Evolutionary conservation across 2,329 filamentous ascomycete species (phyloP).

Genomic region (Scleromitrula shiraiana): DNA sequence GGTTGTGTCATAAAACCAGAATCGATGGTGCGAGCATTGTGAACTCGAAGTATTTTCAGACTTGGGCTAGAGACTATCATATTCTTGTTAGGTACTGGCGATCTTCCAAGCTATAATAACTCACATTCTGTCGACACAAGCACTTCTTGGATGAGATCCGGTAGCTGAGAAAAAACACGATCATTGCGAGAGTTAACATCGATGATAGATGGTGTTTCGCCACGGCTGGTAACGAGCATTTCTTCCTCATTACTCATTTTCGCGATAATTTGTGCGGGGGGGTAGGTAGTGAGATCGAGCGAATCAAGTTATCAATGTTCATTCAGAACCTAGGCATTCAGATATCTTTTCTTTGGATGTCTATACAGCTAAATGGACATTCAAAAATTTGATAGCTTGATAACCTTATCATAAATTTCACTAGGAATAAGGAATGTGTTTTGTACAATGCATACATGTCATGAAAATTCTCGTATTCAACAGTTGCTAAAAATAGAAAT

Average conservation of each 20-base stretch:
- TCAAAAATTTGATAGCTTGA: too few species aligned
- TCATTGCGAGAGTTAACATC: slow-evolving; percentile 22
- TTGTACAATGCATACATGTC: too few species aligned
- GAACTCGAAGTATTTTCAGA: slow-evolving; percentile 19
- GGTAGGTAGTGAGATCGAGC: too few species aligned
- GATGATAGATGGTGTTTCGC: slow-evolving; percentile 22
- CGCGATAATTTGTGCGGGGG: too few species aligned
- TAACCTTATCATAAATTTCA: too few species aligned
- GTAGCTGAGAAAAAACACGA: slow-evolving; percentile 20
- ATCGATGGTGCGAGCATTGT: slow-evolving; percentile 12
- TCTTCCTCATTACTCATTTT: slow-evolving; percentile 10
- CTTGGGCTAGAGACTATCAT: slow-evolving; percentile 21
- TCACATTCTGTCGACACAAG: slow-evolving; percentile 24
- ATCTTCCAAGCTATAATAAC: not conserved
- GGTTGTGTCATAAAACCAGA: slow-evolving; percentile 17
- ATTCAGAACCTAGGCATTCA: too few species aligned
- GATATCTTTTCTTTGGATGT: too few species aligned
- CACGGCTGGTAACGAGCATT: slow-evolving; percentile 21
- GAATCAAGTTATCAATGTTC: too few species aligned
- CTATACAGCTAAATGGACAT: too few species aligned
- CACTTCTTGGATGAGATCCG: slow-evolving; percentile 26
- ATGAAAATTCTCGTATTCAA: not conserved
- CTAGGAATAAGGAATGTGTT: too few species aligned
- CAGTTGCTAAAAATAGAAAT: not conserved
- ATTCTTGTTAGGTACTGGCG: not conserved